Conservation (phyloP, 805 yeast species). For the Saturnispora serradocipensis region DNA sequence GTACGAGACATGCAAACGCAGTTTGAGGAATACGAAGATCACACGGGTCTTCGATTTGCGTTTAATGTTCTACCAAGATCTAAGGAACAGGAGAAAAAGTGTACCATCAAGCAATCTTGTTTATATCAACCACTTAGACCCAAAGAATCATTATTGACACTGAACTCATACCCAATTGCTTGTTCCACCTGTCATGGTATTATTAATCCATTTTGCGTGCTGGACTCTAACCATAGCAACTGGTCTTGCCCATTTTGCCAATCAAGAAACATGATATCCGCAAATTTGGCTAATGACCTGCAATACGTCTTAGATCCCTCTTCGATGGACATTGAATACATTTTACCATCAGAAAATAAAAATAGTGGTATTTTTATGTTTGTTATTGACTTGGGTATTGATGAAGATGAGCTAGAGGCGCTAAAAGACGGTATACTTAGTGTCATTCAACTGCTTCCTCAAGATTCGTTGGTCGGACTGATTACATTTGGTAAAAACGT, state of each 20-base stretch:
- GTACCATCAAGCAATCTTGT: slow-evolving; percentile 47
- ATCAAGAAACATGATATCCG: slow-evolving; percentile 34
- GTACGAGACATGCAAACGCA: slow-evolving; percentile 9
- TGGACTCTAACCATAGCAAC: slow-evolving; percentile 23
- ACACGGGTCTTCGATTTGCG: slow-evolving; percentile 63
- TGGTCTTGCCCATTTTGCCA: slow-evolving; percentile 57
- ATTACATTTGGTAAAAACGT: slow-evolving; percentile 54
- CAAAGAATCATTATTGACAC: slow-evolving; percentile 29
- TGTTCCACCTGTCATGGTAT: slow-evolving; percentile 50
- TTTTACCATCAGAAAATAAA: slow-evolving; percentile 18
- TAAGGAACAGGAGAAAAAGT: slow-evolving; percentile 42
- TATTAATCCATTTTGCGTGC: slow-evolving; percentile 41
- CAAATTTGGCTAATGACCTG: slow-evolving; percentile 15
- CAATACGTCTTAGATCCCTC: slow-evolving; percentile 33
- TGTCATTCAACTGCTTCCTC: slow-evolving; percentile 39
- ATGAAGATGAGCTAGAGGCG: slow-evolving; percentile 36
- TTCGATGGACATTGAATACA: slow-evolving; percentile 45
- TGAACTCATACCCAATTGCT: slow-evolving; percentile 34
- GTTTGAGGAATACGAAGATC: slow-evolving; percentile 54
- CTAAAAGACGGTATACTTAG: slow-evolving; percentile 41
- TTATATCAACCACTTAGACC: slow-evolving; percentile 51
- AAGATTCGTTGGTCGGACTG: slow-evolving; percentile 46
- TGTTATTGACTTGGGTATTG: slow-evolving; percentile 50
- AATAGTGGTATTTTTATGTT: slow-evolving; percentile 38
- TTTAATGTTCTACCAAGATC: slow-evolving; percentile 59